Evolutionary conservation across 345 rosid species (phyloP).

Genomic region (Salix dunnii): DNA sequence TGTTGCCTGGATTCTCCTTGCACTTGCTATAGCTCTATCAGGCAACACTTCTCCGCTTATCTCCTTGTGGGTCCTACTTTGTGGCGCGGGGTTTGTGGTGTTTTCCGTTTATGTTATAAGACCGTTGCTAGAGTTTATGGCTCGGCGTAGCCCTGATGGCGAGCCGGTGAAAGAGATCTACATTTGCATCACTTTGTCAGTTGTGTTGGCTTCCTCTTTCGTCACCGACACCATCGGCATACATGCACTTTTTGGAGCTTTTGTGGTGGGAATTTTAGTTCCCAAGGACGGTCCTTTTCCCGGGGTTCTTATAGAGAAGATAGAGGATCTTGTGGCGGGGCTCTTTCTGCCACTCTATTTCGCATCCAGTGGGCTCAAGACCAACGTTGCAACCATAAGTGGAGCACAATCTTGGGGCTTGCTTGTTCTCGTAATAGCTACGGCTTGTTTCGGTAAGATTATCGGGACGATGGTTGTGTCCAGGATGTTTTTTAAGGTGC

Average conservation of each 20-base stretch:
- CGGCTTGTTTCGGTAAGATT: constrained; percentile 45
- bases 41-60: constrained; percentile 31
- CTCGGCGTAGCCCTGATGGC: constrained; percentile 38
- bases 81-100: constrained; percentile 31
- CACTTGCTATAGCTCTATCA: constrained; percentile 43
- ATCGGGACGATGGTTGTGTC: constrained; percentile 29
- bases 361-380: constrained; percentile 42
- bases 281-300: constrained; percentile 49
- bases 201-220: constrained; percentile 36
- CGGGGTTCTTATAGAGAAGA: constrained; percentile 38
- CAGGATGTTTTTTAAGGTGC: constrained; percentile 22
- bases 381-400: constrained; percentile 38
- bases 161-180: constrained; percentile 47
- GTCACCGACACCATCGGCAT: constrained; percentile 44
- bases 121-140: constrained; percentile 29
- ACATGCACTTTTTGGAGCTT: constrained; percentile 48
- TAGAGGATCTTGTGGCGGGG: constrained; percentile 45
- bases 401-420: constrained; percentile 45
- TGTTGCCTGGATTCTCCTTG: constrained; percentile 49
- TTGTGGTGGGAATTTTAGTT: constrained; percentile 38
- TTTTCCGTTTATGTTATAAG: constrained; percentile 15
- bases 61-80: constrained; percentile 43
- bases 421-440: constrained; percentile 36
- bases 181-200: constrained; percentile 33
- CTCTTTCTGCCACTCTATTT: constrained; percentile 44